Evolutionary conservation across 768 basidiomycete genomes (phyloP), one percentile per base, ranked within the genome.

Genomic region (Tubosaeta sp.): DNA sequence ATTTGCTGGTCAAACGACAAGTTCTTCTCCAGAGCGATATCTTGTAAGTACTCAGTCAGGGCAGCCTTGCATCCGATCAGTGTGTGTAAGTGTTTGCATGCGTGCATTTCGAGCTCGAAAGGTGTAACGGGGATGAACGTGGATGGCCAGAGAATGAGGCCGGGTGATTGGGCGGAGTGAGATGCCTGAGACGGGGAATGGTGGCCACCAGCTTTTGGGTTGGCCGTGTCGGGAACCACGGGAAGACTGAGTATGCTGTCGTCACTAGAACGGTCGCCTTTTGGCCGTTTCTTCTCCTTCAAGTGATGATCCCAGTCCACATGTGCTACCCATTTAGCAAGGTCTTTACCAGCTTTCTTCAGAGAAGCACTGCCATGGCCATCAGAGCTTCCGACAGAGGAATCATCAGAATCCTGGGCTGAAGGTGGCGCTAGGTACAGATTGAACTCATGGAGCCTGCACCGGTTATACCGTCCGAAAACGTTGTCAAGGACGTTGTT

Each of bases 91-190:
- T 83, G 75, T 67, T 82, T 85, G 69, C 81, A 83, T n/a, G 81
- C 75, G 59, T 87, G 83, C 81, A 86, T 82, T 69, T 89, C 87
- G 30, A 89, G 71, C 61, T 86, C 86, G 3, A 65, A 60, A 21
- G 85, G 74, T 1, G 73, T 49, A 57, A 84, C 69, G 1, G 83
- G 77, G 41, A 87, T 71, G 63, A 84, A 85, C 6, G 77, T 80
- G 22, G 74, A 68, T 7, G 79, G 82, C 74, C 72, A 79, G 30
- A 87, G 67, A 21, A 88, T 60, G 7, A 89, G 66, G 1, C 87
- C 87, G 6, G 83, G 76, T 2, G 82, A 82, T 61, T 86, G 85
- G 40, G 74, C 60, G n/a, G 70, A 59, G 21, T 59, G 54, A 27
- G 54, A 56, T 22, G 58, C 56, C 11, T 39, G 61, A 50, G 48